These are phyloP conservation scores for Ettlia oleoabundans DNA, from an alignment of 139 green algal species.

Conservation along the genomic window DNA sequence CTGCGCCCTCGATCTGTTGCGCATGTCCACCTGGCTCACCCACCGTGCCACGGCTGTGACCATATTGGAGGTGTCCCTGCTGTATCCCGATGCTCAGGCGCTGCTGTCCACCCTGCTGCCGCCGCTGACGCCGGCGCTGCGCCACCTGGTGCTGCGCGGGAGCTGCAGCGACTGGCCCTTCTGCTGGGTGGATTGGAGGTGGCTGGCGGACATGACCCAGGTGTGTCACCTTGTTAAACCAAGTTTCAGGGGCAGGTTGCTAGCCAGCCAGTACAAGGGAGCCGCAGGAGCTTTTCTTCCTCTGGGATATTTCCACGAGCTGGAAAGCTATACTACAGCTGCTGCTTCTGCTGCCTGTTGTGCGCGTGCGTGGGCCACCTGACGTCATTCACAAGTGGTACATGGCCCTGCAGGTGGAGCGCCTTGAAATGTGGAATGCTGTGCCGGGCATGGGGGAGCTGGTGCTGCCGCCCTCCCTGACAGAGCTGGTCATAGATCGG, in stretches of 20 bases:
- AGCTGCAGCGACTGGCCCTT: slow-evolving; percentile 12
- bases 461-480: slow-evolving; percentile 24
- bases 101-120: slow-evolving; percentile 22
- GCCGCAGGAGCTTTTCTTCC: too few species aligned
- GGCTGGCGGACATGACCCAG: slow-evolving; percentile 10
- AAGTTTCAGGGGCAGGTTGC: too few species aligned
- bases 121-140: slow-evolving; percentile 1
- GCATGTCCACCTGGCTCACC: slow-evolving; percentile 13
- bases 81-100: slow-evolving; percentile 5
- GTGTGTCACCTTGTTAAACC: too few species aligned
- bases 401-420: slow-evolving; percentile 32
- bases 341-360: too few species aligned
- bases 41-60: background rate
- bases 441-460: slow-evolving; percentile 24
- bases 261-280: too few species aligned
- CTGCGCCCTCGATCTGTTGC: slow-evolving; percentile 3
- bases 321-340: too few species aligned
- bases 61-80: background rate
- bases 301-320: too few species aligned
- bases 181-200: slow-evolving; percentile 15
- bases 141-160: background rate
- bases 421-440: slow-evolving; percentile 2
- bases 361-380: background rate
- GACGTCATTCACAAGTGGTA: too few species aligned
- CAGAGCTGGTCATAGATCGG: slow-evolving; percentile 9